Evolutionary conservation across 768 basidiomycete species (phyloP).

Genomic region (Suillus subaureus): DNA sequence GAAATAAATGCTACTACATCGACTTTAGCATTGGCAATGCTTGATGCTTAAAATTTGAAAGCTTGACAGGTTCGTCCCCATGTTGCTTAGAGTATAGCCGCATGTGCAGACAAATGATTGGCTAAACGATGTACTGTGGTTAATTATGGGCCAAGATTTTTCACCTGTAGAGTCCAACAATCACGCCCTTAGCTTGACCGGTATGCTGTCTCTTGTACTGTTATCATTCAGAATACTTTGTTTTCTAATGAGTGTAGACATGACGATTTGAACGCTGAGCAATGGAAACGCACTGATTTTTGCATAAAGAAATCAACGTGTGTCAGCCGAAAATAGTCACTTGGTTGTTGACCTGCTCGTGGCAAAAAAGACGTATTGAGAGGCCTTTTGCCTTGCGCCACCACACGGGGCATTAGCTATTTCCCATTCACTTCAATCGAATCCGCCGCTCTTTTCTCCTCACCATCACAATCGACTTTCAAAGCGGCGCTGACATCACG

Average conservation of each 20-base stretch:
- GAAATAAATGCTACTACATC: neutral
- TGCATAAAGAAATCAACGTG: neutral
- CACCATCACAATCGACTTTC: neutral
- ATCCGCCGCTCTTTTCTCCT: conserved; percentile 15
- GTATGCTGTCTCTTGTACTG: neutral
- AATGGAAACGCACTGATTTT: neutral
- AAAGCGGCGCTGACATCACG: neutral
- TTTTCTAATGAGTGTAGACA: neutral
- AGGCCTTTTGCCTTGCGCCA: conserved; percentile 3
- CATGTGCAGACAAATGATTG: neutral
- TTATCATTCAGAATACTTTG: neutral
- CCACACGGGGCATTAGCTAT: neutral
- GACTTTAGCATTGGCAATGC: neutral
- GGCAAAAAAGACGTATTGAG: conserved; percentile 7
- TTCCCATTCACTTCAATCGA: conserved; percentile 6
- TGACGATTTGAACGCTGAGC: neutral
- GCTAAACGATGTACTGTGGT: neutral
- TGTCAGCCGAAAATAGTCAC: conserved; percentile 3
- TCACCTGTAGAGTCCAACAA: neutral
- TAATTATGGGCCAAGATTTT: neutral
- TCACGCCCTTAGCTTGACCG: neutral
- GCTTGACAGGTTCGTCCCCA: neutral
- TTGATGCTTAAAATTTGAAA: too few species aligned
- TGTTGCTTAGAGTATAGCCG: neutral
- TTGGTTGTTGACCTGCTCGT: conserved; percentile 2